A percentile compares a stretch with the other conserved stretches of the same genome.
Conservation (phyloP, 2,329 filamentous ascomycete species). For the Zymoseptoria pseudotritici region DNA sequence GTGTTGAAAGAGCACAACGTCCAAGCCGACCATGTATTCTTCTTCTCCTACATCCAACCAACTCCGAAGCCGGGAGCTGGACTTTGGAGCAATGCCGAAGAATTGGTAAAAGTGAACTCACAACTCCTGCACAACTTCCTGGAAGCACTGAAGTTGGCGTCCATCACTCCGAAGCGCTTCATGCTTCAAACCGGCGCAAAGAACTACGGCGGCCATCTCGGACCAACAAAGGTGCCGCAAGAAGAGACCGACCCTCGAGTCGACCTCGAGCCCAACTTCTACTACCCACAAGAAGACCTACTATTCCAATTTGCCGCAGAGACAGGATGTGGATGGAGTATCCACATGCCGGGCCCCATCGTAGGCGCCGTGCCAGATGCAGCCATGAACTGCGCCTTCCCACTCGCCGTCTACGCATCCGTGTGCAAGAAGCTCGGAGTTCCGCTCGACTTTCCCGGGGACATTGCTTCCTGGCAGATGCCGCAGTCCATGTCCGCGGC, state of each 20-base stretch:
- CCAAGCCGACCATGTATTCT: conserved; percentile 43
- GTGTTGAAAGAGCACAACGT: conserved; percentile 30
- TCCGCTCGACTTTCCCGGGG: conserved; percentile 40
- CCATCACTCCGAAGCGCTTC: conserved; percentile 41
- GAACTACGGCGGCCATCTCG: conserved; percentile 45
- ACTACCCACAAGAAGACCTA: conserved; percentile 48
- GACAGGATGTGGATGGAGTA: conserved; percentile 36
- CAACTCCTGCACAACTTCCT: conserved; percentile 46
- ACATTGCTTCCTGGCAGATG: conserved; percentile 40
- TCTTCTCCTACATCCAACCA: conserved; percentile 49
- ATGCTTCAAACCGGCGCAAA: conserved; percentile 48
- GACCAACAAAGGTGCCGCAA: conserved; percentile 38
- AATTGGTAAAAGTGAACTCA: conserved; percentile 44
- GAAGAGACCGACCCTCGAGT: conserved; percentile 42
- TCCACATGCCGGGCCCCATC: conserved; percentile 44
- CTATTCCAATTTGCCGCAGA: conserved; percentile 38
- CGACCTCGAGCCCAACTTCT: conserved; percentile 45
- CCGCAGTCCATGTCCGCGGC: conserved; percentile 34
- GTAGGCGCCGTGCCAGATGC: conserved; percentile 44
- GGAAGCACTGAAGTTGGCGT: conserved; percentile 35
- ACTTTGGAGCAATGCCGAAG: conserved; percentile 45
- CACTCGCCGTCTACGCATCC: conserved; percentile 44
- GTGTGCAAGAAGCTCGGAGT: conserved; percentile 37
- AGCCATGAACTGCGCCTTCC: conserved; percentile 45
- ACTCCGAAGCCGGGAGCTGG: conserved; percentile 38